A percentile compares a stretch with the other conserved stretches of the same genome.
phyloP scores from a whole-genome alignment of 441 rosid genomes.

The Mallotus repandus region DNA sequence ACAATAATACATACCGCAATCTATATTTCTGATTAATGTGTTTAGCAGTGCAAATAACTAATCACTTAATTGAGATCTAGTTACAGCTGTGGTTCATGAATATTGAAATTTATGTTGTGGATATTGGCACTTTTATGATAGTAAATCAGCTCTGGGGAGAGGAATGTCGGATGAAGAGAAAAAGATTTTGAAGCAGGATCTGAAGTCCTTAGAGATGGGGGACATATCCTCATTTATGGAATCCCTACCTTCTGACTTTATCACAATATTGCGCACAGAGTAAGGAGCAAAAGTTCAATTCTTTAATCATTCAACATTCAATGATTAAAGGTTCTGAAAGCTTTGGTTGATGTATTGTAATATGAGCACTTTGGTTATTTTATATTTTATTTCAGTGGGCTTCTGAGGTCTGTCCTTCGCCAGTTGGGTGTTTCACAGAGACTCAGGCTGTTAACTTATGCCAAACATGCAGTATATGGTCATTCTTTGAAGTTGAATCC shows the following conservation, averaged over 20 bases:
- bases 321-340: not conserved
- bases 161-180: slow-evolving; percentile 72
- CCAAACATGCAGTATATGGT: slow-evolving; percentile 61
- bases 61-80: not conserved
- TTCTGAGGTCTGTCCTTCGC: slow-evolving; percentile 59
- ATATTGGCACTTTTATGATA: slow-evolving; percentile 23
- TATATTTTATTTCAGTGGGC: slow-evolving; percentile 45
- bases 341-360: not conserved
- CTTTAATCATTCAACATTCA: not conserved
- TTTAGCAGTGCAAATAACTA: not conserved
- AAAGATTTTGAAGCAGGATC: slow-evolving; percentile 56
- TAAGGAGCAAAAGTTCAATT: slow-evolving; percentile 29
- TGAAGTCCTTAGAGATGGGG: slow-evolving; percentile 63
- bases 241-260: slow-evolving; percentile 76
- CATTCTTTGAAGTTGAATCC: slow-evolving; percentile 42
- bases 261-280: slow-evolving; percentile 71
- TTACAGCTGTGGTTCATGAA: not conserved
- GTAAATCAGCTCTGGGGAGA: slow-evolving; percentile 68
- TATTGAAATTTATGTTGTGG: slow-evolving; percentile 1
- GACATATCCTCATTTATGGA: slow-evolving; percentile 87
- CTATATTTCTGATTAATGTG: not conserved
- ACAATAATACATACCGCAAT: not conserved
- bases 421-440: slow-evolving; percentile 64
- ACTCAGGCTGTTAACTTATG: slow-evolving; percentile 63
- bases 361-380: not conserved